Evolutionary conservation across 192 early-diverging fungal genomes (phyloP).

Genomic region (Glomus cerebriforme): DNA sequence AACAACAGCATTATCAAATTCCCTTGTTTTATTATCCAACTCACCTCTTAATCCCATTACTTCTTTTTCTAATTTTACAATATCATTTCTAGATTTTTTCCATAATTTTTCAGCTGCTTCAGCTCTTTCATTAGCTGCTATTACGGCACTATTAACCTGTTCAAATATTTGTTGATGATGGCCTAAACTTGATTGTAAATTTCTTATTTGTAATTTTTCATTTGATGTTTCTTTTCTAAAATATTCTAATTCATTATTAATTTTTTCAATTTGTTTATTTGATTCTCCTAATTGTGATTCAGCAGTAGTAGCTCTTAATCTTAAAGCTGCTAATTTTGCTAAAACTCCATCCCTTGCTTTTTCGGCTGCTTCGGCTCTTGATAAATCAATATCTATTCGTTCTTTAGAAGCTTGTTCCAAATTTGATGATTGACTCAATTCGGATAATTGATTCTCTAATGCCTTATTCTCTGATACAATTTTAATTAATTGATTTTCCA

Average conservation of each 20-base stretch:
- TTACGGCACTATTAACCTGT: conserved; percentile 42
- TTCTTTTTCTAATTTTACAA: conserved; percentile 39
- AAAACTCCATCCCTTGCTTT: conserved; percentile 47
- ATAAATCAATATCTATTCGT: conserved; percentile 39
- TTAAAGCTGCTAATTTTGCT: conserved; percentile 43
- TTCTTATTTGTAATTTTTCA: conserved; percentile 32
- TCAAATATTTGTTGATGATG: conserved; percentile 47
- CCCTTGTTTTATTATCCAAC: conserved; percentile 38
- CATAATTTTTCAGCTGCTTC: conserved; percentile 43
- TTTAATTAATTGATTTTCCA: conserved; percentile 45
- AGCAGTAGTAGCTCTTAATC: conserved; percentile 40
- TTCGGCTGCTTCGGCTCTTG: conserved; percentile 47
- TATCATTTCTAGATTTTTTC: conserved; percentile 40
- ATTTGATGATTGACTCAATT: conserved; percentile 46
- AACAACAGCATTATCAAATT: conserved; percentile 34
- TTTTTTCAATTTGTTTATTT: conserved; percentile 36
- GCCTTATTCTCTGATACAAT: conserved; percentile 45
- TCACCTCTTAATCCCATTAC: conserved; percentile 35
- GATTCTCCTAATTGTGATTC: conserved; percentile 45
- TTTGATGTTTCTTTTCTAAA: conserved; percentile 38
- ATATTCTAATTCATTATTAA: conserved; percentile 39
- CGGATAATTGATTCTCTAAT: conserved; percentile 37
- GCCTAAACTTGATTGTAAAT: conserved; percentile 41
- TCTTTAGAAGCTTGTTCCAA: conserved; percentile 46
- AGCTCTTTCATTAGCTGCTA: conserved; percentile 42